Evolutionary conservation across 2,329 filamentous ascomycete species (phyloP), one percentile per base, ranked within the genome.

Genomic region (Fusarium caatingaense): DNA sequence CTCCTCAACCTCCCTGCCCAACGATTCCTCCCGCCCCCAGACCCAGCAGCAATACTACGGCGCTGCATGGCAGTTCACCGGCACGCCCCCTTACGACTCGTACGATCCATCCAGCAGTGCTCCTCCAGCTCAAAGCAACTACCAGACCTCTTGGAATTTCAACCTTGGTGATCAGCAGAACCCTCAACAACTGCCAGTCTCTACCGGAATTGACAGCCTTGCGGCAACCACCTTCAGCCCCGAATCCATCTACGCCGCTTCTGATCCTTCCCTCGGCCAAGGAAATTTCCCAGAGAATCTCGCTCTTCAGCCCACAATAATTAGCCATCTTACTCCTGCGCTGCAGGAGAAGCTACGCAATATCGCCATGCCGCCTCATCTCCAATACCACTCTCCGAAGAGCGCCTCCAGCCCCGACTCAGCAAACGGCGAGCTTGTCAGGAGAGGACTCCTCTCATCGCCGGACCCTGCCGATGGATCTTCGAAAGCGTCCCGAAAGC

Each of bases 331-430:
- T 57, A 89, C 87, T 37, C 84, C 85, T 32, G 87, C 87, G 25
- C 85, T 89, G 76, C 86, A 88, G 74, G 87, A 90, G 75, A 85
- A 87, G 74, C 81, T 91, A 48, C 86, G 85, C 71, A 88, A 83
- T 66, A 90, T 90, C 74, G 88, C 88, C 71, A 91, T 91, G 88
- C 88, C 89, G 16, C 81, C 85, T 25, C 86, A 89, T 69, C 83
- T 90, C 20, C 86, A 87, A 70, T 90, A 89, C 69, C 83, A 86
- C 65, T 88, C 86, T 41, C 87, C 87, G 30, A 85, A 84, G 77
- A 88, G 86, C 76, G 85, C 85, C 68, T 80, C 85, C 48, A 90
- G 88, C 70, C 87, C 88, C 18, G 84, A 86, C 67, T 90, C 88
- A 12, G 82, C 83, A 59, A 78, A 78, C 15, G 85, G 84, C 68